Evolutionary conservation across 331 rosid species (phyloP).

Genomic region (Saraca asoca): DNA sequence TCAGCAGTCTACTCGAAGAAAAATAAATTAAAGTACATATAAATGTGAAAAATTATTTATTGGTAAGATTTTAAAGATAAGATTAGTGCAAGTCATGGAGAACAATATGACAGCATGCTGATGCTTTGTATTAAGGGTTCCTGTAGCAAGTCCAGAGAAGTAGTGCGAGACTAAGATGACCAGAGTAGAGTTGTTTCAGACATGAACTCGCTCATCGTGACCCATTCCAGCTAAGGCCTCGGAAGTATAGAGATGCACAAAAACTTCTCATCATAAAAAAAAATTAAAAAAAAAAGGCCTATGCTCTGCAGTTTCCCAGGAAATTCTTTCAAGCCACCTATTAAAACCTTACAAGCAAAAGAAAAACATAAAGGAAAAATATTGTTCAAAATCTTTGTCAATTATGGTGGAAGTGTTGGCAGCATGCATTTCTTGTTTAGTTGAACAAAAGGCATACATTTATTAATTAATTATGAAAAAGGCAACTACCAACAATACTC

Average conservation of each 20-base stretch:
- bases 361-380: constrained; percentile 26
- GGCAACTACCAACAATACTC: constrained; percentile 16
- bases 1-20: constrained; percentile 17
- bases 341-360: constrained; percentile 16
- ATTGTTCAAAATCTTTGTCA: constrained; percentile 8
- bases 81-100: constrained; percentile 1
- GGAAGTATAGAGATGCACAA: constrained; percentile 12
- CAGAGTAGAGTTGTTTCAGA: neutral
- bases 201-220: constrained; percentile 2
- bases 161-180: neutral
- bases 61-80: neutral
- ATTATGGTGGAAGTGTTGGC: constrained; percentile 9
- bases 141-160: constrained; percentile 12
- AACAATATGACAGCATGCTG: constrained; percentile 6
- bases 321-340: constrained; percentile 16
- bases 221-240: constrained; percentile 23
- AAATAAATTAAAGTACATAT: neutral
- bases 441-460: constrained; percentile 23
- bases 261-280: constrained; percentile 24
- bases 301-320: constrained; percentile 17
- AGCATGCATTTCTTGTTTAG: constrained; percentile 22
- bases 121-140: constrained; percentile 9
- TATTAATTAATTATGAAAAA: constrained; percentile 22
- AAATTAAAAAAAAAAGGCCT: neutral
- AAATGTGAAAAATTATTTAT: neutral